Evolutionary conservation across 2,329 filamentous ascomycete species (phyloP), one percentile per base, ranked within the genome.

Genomic region (Dactylellina cionopaga): DNA sequence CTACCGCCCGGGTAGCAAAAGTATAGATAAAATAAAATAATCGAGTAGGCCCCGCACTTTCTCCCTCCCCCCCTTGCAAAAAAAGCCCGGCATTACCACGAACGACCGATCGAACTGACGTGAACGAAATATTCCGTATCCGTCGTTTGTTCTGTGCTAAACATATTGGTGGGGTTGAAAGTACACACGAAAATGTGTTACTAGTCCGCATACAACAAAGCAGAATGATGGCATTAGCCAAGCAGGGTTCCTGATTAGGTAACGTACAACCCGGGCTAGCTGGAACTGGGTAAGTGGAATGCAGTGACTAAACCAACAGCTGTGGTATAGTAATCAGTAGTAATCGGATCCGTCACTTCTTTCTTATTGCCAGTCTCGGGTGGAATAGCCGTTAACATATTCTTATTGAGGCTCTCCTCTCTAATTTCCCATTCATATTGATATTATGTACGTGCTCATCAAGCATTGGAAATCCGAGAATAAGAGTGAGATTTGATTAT

Each of bases 401-500:
- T 31, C 11, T 13, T n/a, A 2, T 5, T 31, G 24, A 29, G 22
- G 24, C 44, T 49, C 2, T 31, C 44, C 13, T 33, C 31, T 54
- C 49, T 15, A 25, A 54, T 25, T 33, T 35, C 49, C 1, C 24
- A n/a, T 11, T 10, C 19, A n/a, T n/a, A n/a, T 24, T 19, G 31
- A 29, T 41, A 41, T 55, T 55, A 55, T 55, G 5, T n/a, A 55
- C n/a, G 44, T n/a, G 24, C 54, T 72, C 59, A 56, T 41, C 15
- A 74, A 74, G 69, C 69, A 74, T 74, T 74, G 60, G 69, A 74
- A 74, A 74, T 74, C 58, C 63, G 29, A 24, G 55, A 3, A 31
- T 6, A 43, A 55, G 6, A 24, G n/a, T 9, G 27, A 24, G 5
- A 22, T 31, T n/a, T n/a, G n/a, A n/a, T n/a, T n/a, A n/a, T n/a